Evolutionary conservation across 1,284 basidiomycete species (phyloP).

Genomic region (Malassezia globosa): DNA sequence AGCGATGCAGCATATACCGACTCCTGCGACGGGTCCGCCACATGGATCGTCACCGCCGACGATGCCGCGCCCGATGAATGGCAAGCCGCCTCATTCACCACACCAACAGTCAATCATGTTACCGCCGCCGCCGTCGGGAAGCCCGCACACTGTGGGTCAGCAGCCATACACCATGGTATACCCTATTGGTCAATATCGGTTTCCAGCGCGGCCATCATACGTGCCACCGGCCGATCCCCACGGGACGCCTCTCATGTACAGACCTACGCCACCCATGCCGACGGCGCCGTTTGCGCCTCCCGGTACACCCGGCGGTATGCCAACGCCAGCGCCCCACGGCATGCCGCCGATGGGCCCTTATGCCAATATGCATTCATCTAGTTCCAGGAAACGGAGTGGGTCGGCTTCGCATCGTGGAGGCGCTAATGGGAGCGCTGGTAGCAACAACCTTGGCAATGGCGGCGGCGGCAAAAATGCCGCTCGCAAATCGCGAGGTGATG

Average conservation of each 20-base stretch:
- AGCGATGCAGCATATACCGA: not conserved
- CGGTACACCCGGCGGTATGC: constrained; percentile 3
- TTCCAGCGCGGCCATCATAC: constrained; percentile 14
- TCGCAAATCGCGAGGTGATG: not conserved
- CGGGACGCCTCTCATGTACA: constrained; percentile 10
- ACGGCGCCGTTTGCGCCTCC: no score
- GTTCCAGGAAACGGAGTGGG: not conserved
- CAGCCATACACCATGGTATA: constrained; percentile 13
- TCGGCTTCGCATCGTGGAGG: no score
- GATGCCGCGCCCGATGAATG: not conserved
- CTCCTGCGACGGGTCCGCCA: not conserved
- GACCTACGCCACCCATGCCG: constrained; percentile 4
- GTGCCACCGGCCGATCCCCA: not conserved
- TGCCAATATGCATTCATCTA: not conserved
- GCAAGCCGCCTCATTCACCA: constrained; percentile 4
- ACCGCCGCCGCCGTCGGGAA: not conserved
- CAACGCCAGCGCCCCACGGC: not conserved
- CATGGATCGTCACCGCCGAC: not conserved
- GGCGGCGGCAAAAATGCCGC: not conserved
- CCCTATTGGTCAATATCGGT: constrained; percentile 12
- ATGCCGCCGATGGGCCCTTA: not conserved
- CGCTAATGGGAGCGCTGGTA: no score
- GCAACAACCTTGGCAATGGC: no score
- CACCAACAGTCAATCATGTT: constrained; percentile 4
- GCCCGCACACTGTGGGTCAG: not conserved